These are phyloP conservation scores for Hymenoscyphus salicellus DNA, from an alignment of 2,329 filamentous ascomycete genomes.

Conservation along the genomic window DNA sequence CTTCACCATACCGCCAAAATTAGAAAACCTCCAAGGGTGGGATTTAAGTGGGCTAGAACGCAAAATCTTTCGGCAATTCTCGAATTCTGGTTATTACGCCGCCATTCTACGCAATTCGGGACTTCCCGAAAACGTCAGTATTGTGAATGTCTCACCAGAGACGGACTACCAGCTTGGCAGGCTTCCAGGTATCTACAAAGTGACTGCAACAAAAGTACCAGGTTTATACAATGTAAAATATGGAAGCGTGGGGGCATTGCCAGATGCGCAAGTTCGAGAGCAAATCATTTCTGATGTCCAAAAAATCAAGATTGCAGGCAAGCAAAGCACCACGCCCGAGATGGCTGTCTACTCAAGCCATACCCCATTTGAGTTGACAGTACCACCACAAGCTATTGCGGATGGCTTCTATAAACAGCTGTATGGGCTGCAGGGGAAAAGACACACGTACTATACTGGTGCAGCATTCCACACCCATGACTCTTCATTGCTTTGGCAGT, in stretches of 20 bases:
- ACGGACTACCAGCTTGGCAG: slow-evolving; percentile 34
- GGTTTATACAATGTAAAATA: slow-evolving; percentile 18
- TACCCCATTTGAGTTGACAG: slow-evolving; percentile 25
- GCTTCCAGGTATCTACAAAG: slow-evolving; percentile 34
- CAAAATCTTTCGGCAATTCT: slow-evolving; percentile 40
- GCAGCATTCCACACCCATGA: slow-evolving; percentile 39
- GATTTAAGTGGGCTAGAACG: slow-evolving; percentile 38
- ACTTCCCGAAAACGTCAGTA: slow-evolving; percentile 27
- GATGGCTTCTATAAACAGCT: slow-evolving; percentile 43
- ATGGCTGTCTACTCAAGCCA: slow-evolving; percentile 22
- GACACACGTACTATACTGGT: slow-evolving; percentile 47
- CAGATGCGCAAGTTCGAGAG: slow-evolving; percentile 18
- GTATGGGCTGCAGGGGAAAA: slow-evolving; percentile 43
- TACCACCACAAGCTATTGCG: slow-evolving; percentile 37
- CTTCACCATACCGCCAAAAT: slow-evolving; percentile 42
- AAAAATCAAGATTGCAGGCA: slow-evolving; percentile 13
- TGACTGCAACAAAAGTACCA: slow-evolving; percentile 26
- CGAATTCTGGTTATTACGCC: slow-evolving; percentile 40
- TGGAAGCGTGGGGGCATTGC: slow-evolving; percentile 14
- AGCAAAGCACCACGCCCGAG: slow-evolving; percentile 1
- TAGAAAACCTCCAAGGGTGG: slow-evolving; percentile 38
- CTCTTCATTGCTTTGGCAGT: slow-evolving; percentile 35
- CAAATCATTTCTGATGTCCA: slow-evolving; percentile 18
- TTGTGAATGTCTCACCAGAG: slow-evolving; percentile 32
- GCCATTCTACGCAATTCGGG: slow-evolving; percentile 40